A percentile compares a stretch with the other conserved stretches of the same genome.
Evolutionary conservation across 768 basidiomycete species (phyloP).

Genomic region (Suillus brevipes): DNA sequence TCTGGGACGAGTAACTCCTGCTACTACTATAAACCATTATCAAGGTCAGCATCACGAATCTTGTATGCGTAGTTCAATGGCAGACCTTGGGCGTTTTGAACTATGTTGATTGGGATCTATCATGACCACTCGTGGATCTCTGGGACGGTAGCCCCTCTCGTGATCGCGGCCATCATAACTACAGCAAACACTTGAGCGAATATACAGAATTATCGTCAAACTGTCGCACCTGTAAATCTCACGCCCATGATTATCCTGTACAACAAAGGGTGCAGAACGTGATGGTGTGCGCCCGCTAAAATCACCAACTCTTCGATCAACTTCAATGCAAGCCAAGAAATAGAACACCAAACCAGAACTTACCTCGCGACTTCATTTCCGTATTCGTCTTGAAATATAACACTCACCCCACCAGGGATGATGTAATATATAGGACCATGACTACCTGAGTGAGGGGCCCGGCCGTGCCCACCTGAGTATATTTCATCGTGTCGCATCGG

Average conservation of each 20-base stretch:
- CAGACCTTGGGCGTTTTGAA: constrained; percentile 23
- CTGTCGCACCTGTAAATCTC: constrained; percentile 53
- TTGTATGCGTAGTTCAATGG: neutral
- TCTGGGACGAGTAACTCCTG: constrained; percentile 24
- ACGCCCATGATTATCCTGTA: constrained; percentile 59
- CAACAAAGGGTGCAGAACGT: constrained; percentile 46
- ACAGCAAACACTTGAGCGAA: neutral
- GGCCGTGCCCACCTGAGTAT: constrained; percentile 19
- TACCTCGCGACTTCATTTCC: constrained; percentile 68
- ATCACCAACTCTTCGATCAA: constrained; percentile 49
- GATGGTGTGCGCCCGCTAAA: constrained; percentile 36
- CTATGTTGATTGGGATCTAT: constrained; percentile 22
- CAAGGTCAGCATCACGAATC: constrained; percentile 5
- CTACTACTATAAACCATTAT: constrained; percentile 21
- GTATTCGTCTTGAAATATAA: constrained; percentile 66
- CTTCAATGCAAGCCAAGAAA: neutral
- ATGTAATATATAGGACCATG: constrained; percentile 53
- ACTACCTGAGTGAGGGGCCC: constrained; percentile 22
- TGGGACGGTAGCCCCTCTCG: constrained; percentile 23
- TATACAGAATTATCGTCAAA: neutral
- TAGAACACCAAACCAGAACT: neutral
- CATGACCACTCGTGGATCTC: constrained; percentile 28
- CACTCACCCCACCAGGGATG: constrained; percentile 62
- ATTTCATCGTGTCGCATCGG: constrained; percentile 26
- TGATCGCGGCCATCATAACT: constrained; percentile 30